phyloP scores from a whole-genome alignment of 1,284 basidiomycete species.

The Marasmius tenuissimus region DNA sequence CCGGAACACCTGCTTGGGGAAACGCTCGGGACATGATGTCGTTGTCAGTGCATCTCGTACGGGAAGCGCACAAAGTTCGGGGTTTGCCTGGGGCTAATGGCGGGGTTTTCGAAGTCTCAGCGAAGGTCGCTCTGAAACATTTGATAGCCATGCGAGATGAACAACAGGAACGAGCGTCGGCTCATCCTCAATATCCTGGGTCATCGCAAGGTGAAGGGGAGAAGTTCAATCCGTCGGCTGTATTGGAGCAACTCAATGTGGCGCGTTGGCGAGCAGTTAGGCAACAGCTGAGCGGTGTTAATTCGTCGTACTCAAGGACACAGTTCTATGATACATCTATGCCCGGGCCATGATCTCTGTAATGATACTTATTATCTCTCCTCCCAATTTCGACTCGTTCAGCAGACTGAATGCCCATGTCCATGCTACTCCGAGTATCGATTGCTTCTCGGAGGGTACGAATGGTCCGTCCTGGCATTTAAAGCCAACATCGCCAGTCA shows the following conservation, averaged over 20 bases:
- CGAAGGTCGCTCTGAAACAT: neutral
- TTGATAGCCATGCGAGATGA: neutral
- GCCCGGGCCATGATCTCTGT: neutral
- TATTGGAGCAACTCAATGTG: neutral
- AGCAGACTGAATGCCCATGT: too few relatives aligned
- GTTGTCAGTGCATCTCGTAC: neutral
- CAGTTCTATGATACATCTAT: neutral
- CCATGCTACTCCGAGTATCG: too few relatives aligned
- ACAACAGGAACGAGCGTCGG: neutral
- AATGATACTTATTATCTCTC: neutral
- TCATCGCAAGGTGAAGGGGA: neutral
- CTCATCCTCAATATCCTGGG: neutral
- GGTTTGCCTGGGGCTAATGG: neutral
- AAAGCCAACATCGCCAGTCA: constrained; percentile 11
- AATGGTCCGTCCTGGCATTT: constrained; percentile 11
- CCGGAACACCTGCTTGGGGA: constrained; percentile 53
- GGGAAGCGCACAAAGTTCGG: neutral
- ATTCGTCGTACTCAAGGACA: neutral
- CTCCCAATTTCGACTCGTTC: neutral
- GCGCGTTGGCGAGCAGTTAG: neutral
- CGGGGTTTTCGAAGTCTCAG: neutral
- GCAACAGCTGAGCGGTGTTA: neutral
- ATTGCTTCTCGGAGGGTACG: neutral
- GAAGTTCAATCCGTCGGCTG: neutral
- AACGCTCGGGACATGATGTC: constrained; percentile 51